Evolutionary conservation across 2,329 filamentous ascomycete genomes (phyloP).

Genomic region (Alternaria longipes): DNA sequence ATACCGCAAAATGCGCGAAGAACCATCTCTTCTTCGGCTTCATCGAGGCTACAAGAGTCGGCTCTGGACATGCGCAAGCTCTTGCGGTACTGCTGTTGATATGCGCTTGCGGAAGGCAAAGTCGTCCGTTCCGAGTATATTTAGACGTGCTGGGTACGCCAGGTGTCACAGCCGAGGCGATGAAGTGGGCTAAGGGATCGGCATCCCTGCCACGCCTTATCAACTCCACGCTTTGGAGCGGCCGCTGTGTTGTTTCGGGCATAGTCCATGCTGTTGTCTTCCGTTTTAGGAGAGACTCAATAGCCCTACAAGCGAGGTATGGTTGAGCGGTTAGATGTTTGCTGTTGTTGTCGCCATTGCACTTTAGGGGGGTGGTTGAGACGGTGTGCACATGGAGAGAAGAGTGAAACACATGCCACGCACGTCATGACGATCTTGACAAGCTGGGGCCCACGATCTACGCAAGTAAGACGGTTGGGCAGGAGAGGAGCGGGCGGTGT

Average conservation of each 20-base stretch:
- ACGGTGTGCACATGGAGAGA: constrained; percentile 5
- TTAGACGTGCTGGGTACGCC: neutral
- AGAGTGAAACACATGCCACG: constrained; percentile 18
- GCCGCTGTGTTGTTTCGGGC: constrained; percentile 14
- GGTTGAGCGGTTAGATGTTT: neutral
- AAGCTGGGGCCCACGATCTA: constrained; percentile 16
- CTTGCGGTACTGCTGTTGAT: neutral
- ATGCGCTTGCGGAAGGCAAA: neutral
- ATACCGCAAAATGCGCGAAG: neutral
- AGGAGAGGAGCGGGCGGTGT: neutral
- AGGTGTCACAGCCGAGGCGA: constrained; percentile 1
- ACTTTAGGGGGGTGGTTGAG: neutral
- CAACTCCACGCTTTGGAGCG: constrained; percentile 15
- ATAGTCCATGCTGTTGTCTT: constrained; percentile 5
- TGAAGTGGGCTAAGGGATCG: constrained; percentile 1
- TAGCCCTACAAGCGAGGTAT: neutral
- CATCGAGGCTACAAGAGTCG: neutral
- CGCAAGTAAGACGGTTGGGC: constrained; percentile 9
- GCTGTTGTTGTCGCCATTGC: neutral
- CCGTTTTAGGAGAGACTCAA: constrained; percentile 3
- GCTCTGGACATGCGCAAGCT: neutral
- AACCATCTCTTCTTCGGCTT: neutral
- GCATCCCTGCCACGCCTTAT: constrained; percentile 21
- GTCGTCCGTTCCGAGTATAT: constrained; percentile 3
- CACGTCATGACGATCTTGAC: constrained; percentile 19